These are phyloP conservation scores for Lipomyces sp. DNA, from an alignment of 805 yeast genomes.

Conservation along the genomic window DNA sequence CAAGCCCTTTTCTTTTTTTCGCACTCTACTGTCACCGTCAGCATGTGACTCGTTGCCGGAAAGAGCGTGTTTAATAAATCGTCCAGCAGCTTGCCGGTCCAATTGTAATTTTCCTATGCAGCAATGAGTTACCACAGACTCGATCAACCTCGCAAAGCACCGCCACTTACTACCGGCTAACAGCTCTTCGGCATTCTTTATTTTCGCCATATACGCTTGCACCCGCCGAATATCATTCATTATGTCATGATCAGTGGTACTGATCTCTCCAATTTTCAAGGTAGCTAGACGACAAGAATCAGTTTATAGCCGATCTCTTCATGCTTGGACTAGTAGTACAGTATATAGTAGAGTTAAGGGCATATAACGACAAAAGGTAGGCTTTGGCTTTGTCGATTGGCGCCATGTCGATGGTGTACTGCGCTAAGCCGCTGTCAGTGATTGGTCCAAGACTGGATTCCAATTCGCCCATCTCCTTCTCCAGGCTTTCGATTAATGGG, in stretches of 20 bases:
- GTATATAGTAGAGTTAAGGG: constrained; percentile 29
- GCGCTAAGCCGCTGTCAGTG: constrained; percentile 5
- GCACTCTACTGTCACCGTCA: constrained; percentile 18
- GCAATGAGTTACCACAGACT: not conserved
- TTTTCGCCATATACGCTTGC: constrained; percentile 30
- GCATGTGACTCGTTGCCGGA: constrained; percentile 29
- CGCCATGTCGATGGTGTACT: constrained; percentile 4
- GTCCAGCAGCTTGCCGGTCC: constrained; percentile 29
- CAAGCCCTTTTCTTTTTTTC: not conserved
- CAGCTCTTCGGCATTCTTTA: constrained; percentile 34
- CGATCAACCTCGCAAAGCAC: not conserved
- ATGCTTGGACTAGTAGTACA: constrained; percentile 14
- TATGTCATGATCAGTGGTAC: constrained; percentile 21
- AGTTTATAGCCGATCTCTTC: not conserved
- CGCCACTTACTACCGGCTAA: constrained; percentile 24
- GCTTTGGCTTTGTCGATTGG: constrained; percentile 33
- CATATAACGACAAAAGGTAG: constrained; percentile 25
- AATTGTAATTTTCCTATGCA: constrained; percentile 26
- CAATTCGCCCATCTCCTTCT: constrained; percentile 15
- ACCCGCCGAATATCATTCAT: constrained; percentile 32
- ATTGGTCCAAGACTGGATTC: constrained; percentile 17
- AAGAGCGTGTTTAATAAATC: constrained; percentile 34
- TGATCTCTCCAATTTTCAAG: constrained; percentile 20
- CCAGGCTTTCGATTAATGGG: constrained; percentile 14
- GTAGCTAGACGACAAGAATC: constrained; percentile 17